Conservation (phyloP, 2,329 filamentous ascomycete genomes). For the Coleophoma eucalyptorum region DNA sequence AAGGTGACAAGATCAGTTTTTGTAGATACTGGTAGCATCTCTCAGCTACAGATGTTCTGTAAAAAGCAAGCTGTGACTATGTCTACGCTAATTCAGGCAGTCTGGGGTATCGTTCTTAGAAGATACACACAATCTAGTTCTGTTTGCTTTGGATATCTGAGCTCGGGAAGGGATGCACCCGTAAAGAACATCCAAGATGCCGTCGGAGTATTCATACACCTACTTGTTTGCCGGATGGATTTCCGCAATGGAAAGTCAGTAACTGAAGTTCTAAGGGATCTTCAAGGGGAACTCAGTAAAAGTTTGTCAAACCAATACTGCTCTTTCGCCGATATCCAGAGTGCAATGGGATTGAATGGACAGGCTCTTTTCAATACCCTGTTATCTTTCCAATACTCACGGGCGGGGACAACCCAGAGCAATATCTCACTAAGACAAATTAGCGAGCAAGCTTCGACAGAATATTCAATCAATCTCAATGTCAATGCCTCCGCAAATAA, state of each 20-base stretch:
- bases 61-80: too few species aligned
- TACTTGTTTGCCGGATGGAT: conserved; percentile 6
- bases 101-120: conserved; percentile 48
- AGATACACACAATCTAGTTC: conserved; percentile 41
- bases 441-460: conserved; percentile 32
- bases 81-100: conserved; percentile 45
- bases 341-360: conserved; percentile 31
- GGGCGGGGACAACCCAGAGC: conserved; percentile 8
- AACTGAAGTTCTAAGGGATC: background rate
- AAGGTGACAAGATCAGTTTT: too few species aligned
- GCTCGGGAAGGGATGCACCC: conserved; percentile 48
- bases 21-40: too few species aligned
- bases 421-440: conserved; percentile 27
- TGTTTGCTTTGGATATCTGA: conserved; percentile 50
- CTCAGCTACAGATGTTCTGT: too few species aligned
- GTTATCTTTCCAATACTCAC: conserved; percentile 33
- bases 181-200: conserved; percentile 29
- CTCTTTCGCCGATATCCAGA: conserved; percentile 12
- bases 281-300: conserved; percentile 34
- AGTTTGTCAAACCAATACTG: conserved; percentile 34
- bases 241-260: conserved; percentile 34
- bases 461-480: conserved; percentile 35
- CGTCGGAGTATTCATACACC: background rate
- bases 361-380: conserved; percentile 36
- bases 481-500: conserved; percentile 33